Conservation (phyloP, 768 basidiomycete species). For the Leucogyrophana mollusca region DNA sequence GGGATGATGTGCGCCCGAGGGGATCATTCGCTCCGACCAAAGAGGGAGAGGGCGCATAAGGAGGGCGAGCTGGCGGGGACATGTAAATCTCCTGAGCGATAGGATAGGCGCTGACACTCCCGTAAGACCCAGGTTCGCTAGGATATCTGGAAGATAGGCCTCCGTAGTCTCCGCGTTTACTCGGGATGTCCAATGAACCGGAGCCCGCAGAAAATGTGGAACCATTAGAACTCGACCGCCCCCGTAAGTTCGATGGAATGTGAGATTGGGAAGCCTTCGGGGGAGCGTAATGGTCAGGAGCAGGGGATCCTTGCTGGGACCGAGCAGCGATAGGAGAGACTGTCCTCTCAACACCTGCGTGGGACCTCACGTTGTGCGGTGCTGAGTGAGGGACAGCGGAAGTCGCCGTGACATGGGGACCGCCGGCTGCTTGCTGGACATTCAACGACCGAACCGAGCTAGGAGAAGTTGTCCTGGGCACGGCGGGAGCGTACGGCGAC, state of each 20-base stretch:
- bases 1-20: slow-evolving; percentile 66
- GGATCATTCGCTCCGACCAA: slow-evolving; percentile 82
- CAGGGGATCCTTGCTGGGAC: slow-evolving; percentile 17
- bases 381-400: slow-evolving; percentile 2
- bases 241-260: slow-evolving; percentile 23
- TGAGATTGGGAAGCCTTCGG: slow-evolving; percentile 18
- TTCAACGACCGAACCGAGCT: slow-evolving; percentile 20
- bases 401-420: slow-evolving; percentile 8
- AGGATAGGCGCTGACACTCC: slow-evolving; percentile 14
- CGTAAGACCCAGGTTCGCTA: slow-evolving; percentile 15
- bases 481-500: neutral
- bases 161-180: slow-evolving; percentile 24
- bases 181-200: slow-evolving; percentile 10
- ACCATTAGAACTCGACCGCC: slow-evolving; percentile 45
- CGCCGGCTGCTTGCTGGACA: slow-evolving; percentile 12
- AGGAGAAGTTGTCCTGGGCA: slow-evolving; percentile 22
- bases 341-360: slow-evolving; percentile 25
- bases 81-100: slow-evolving; percentile 25
- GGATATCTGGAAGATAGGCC: slow-evolving; percentile 18
- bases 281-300: slow-evolving; percentile 29
- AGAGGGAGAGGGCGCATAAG: slow-evolving; percentile 85
- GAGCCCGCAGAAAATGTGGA: slow-evolving; percentile 37
- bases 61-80: slow-evolving; percentile 40
- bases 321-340: slow-evolving; percentile 26
- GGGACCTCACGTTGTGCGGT: slow-evolving; percentile 17